A percentile compares a stretch with the other conserved stretches of the same genome.
phyloP scores from a whole-genome alignment of 257 asterid genomes.

The Nicotiana paniculata region DNA sequence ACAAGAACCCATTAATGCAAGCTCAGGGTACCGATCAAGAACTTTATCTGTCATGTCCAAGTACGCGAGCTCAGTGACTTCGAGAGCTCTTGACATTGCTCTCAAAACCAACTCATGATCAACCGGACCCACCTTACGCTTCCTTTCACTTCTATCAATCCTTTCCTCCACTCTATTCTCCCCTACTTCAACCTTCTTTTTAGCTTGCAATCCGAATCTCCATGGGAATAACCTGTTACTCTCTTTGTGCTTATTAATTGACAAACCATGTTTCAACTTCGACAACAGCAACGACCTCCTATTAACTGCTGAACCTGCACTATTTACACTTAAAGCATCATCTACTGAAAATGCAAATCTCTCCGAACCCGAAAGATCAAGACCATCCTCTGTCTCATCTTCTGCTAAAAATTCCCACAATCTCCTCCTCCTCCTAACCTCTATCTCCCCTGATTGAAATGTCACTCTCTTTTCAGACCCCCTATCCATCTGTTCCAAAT shows the following conservation, averaged over 20 bases:
- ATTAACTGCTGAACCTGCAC: constrained; percentile 19
- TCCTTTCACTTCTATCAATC: constrained; percentile 2
- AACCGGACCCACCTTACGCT: constrained; percentile 22
- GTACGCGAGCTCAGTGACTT: constrained; percentile 17
- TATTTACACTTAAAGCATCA: constrained; percentile 22
- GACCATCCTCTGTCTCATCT: constrained; percentile 22
- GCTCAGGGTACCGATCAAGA: constrained; percentile 22
- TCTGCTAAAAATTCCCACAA: constrained; percentile 24
- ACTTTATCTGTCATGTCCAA: constrained; percentile 23
- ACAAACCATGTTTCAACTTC: constrained; percentile 24
- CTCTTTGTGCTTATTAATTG: constrained; percentile 15
- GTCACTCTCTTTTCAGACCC: constrained; percentile 17
- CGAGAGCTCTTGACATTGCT: constrained; percentile 25
- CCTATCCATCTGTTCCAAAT: neutral
- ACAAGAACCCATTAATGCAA: constrained; percentile 26
- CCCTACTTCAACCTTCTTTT: constrained; percentile 12
- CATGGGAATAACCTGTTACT: constrained; percentile 15
- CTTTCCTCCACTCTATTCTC: constrained; percentile 17
- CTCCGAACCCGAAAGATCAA: constrained; percentile 28
- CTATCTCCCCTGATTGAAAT: constrained; percentile 17
- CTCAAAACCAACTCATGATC: constrained; percentile 24
- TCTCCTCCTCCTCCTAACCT: constrained; percentile 26
- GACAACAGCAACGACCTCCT: constrained; percentile 22
- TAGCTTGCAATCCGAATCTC: constrained; percentile 21
- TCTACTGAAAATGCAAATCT: constrained; percentile 32